phyloP scores from a whole-genome alignment of 768 basidiomycete genomes.

The Boletus rubescentipes region DNA sequence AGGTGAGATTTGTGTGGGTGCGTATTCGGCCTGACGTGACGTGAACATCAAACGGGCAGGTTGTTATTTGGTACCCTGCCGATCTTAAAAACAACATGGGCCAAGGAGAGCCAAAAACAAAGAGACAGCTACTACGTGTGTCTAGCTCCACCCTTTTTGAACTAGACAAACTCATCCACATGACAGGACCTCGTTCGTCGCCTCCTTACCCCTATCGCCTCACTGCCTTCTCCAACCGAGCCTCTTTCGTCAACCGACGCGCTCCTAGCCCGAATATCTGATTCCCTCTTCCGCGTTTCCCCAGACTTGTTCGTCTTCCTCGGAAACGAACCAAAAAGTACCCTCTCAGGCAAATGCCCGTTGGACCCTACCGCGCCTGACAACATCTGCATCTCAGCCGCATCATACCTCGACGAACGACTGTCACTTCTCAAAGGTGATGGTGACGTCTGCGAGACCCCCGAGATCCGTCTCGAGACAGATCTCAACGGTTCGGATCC shows the following conservation, averaged over 20 bases:
- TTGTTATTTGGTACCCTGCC: conserved; percentile 66
- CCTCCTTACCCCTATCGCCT: conserved; percentile 54
- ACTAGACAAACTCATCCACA: conserved; percentile 10
- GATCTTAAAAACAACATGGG: conserved; percentile 55
- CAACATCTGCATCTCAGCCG: conserved; percentile 47
- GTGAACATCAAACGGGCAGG: conserved; percentile 32
- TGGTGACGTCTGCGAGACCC: conserved; percentile 25
- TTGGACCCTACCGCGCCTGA: conserved; percentile 48
- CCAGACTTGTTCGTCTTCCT: conserved; percentile 48
- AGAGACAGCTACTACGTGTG: conserved; percentile 73
- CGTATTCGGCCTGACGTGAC: conserved; percentile 5
- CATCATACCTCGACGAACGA: conserved; percentile 54
- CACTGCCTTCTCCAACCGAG: conserved; percentile 41
- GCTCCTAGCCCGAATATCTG: conserved; percentile 47
- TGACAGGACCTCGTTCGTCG: conserved; percentile 66
- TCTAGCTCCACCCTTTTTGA: neutral
- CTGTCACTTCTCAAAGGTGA: conserved; percentile 43
- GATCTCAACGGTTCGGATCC: conserved; percentile 16
- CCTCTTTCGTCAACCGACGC: conserved; percentile 46
- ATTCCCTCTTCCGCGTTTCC: conserved; percentile 58
- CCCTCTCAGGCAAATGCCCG: conserved; percentile 40
- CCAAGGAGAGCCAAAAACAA: conserved; percentile 54
- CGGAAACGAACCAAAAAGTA: conserved; percentile 50
- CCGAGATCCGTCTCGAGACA: conserved; percentile 42
- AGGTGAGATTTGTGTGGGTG: conserved; percentile 45